Conservation (phyloP, 768 basidiomycete species). For the Suillus cothurnatus region DNA sequence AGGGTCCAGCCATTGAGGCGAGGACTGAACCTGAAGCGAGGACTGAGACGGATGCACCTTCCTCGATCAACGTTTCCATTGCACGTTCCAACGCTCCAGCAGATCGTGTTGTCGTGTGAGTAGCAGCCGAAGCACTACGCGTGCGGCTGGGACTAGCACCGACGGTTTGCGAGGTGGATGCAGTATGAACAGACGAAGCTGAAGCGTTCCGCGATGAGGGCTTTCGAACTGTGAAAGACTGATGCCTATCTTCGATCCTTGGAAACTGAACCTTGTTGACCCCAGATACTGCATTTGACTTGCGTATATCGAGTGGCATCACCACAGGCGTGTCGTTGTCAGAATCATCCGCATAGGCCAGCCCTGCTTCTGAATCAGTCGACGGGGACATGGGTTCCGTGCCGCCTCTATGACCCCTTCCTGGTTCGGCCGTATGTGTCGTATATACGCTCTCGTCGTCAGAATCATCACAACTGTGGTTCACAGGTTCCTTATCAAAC, state of each 20-base stretch:
- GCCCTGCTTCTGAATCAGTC: conserved; percentile 31
- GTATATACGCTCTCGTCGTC: conserved; percentile 39
- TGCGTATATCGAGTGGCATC: conserved; percentile 29
- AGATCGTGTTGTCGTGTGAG: conserved; percentile 31
- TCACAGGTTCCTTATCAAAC: conserved; percentile 27
- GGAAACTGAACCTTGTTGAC: conserved; percentile 38
- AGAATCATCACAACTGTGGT: conserved; percentile 18
- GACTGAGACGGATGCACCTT: conserved; percentile 37
- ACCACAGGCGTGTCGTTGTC: conserved; percentile 37
- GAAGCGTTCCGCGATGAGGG: conserved; percentile 30
- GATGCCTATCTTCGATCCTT: conserved; percentile 21
- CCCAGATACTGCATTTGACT: conserved; percentile 14
- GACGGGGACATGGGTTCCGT: conserved; percentile 28
- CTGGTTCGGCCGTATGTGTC: conserved; percentile 25
- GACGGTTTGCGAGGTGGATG: conserved; percentile 17
- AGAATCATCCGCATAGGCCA: conserved; percentile 40
- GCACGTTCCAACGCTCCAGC: conserved; percentile 48
- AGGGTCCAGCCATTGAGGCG: conserved; percentile 28
- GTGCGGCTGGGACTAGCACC: conserved; percentile 15
- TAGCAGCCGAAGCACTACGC: conserved; percentile 30
- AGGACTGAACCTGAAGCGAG: conserved; percentile 37
- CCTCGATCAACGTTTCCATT: conserved; percentile 54
- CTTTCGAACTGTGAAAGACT: conserved; percentile 15
- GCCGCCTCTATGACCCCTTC: conserved; percentile 17
- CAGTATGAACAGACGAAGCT: conserved; percentile 23